Conservation (phyloP, 1,284 basidiomycete genomes). For the Calocybe gambosa region DNA sequence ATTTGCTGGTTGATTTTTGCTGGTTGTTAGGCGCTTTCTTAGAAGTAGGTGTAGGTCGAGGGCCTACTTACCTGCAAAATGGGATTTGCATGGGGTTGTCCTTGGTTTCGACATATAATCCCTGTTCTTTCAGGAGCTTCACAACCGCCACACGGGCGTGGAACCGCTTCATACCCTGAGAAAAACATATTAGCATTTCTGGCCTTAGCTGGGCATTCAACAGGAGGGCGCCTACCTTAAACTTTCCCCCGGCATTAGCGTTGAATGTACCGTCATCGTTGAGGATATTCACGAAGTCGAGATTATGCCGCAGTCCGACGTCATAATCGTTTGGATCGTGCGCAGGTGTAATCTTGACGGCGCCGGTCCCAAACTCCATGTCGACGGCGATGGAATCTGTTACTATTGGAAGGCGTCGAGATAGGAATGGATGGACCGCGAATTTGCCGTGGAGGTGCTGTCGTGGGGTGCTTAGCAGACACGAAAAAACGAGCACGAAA, state of each 20-base stretch:
- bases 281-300: conserved; percentile 93
- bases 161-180: conserved; percentile 92
- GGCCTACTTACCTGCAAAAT: conserved; percentile 74
- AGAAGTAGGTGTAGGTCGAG: too few relatives aligned
- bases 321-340: conserved; percentile 99
- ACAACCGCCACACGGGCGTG: conserved; percentile 86
- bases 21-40: conserved; percentile 1
- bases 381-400: conserved; percentile 86
- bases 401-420: conserved; percentile 86
- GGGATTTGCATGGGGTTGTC: conserved; percentile 97
- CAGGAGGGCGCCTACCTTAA: conserved; percentile 55
- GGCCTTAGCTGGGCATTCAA: too few relatives aligned
- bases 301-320: conserved; percentile 82
- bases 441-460: conserved; percentile 93
- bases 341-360: conserved; percentile 99
- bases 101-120: conserved; percentile 87
- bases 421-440: conserved; percentile 80
- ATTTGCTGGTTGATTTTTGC: conserved; percentile 61
- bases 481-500: neutral
- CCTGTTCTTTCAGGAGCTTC: conserved; percentile 80
- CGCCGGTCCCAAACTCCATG: conserved; percentile 97
- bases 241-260: conserved; percentile 78
- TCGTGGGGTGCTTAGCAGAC: neutral
- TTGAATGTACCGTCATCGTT: conserved; percentile 99
- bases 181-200: too few relatives aligned